Conservation (phyloP, 2,329 filamentous ascomycete species). For the Xylaria multiplex region DNA sequence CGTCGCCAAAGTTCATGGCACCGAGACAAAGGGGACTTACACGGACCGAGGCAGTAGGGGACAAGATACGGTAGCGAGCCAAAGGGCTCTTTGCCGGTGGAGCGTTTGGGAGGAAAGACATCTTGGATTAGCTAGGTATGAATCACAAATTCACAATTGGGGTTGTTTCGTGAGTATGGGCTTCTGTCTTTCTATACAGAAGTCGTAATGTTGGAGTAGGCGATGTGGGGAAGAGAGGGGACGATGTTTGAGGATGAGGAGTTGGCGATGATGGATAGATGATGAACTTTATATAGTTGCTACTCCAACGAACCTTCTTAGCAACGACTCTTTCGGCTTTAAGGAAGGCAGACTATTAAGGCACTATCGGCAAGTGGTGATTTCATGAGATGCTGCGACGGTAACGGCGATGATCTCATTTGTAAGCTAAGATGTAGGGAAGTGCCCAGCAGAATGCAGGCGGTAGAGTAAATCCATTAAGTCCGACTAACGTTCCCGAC, state of each 20-base stretch:
- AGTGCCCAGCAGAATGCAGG: too few relatives aligned
- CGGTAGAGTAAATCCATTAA: neutral
- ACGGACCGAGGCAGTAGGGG: slow-evolving; percentile 71
- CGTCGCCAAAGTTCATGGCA: slow-evolving; percentile 66
- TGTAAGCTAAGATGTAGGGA: too few relatives aligned
- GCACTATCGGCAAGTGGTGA: neutral
- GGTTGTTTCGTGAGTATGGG: neutral
- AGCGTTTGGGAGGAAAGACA: slow-evolving; percentile 48
- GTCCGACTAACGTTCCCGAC: neutral
- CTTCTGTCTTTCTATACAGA: neutral
- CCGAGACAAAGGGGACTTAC: slow-evolving; percentile 75
- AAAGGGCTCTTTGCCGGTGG: slow-evolving; percentile 67
- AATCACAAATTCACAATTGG: neutral
- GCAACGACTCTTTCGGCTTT: neutral
- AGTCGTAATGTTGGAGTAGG: neutral
- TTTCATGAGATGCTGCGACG: neutral
- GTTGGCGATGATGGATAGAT: neutral
- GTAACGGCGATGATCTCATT: neutral
- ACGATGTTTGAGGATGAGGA: neutral
- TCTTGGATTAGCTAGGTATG: slow-evolving; percentile 20
- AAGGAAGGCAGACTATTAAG: neutral
- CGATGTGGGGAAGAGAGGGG: neutral
- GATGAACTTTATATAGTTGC: neutral
- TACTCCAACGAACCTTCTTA: neutral
- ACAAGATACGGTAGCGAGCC: slow-evolving; percentile 72